These are phyloP conservation scores for Curvularia verruculosa DNA, from an alignment of 2,329 filamentous ascomycete genomes.

Conservation along the genomic window DNA sequence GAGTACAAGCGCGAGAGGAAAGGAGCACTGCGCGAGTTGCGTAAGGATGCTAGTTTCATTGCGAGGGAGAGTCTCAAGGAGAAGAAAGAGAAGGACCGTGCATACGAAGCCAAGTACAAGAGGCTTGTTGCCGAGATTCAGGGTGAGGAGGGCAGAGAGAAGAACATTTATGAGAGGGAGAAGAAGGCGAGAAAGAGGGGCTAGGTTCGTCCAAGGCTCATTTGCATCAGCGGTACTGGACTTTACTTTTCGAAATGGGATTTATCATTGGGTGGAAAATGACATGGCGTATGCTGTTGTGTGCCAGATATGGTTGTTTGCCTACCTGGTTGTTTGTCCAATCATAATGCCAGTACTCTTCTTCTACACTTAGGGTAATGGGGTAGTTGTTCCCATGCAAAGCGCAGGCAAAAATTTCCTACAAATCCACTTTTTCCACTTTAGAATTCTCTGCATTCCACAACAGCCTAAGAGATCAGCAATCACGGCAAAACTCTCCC, in stretches of 20 bases:
- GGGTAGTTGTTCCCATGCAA: background rate
- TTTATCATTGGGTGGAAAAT: background rate
- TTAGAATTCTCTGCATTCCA: background rate
- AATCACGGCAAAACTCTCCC: background rate
- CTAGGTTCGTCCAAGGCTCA: background rate
- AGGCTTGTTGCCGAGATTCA: slow-evolving; percentile 93
- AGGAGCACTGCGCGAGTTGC: slow-evolving; percentile 88
- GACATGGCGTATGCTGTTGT: background rate
- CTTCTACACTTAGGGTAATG: background rate
- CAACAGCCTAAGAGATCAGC: background rate
- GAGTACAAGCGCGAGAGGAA: slow-evolving; percentile 97
- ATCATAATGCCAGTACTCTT: background rate
- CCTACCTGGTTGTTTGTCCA: background rate
- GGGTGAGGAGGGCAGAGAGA: slow-evolving; percentile 84
- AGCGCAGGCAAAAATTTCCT: background rate
- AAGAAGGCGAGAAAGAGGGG: slow-evolving; percentile 70
- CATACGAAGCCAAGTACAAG: slow-evolving; percentile 97
- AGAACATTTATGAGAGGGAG: slow-evolving; percentile 88
- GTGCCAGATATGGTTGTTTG: background rate
- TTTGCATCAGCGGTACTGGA: too few relatives aligned
- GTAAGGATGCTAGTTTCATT: slow-evolving; percentile 95
- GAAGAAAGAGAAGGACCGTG: slow-evolving; percentile 91
- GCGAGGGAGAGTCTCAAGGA: slow-evolving; percentile 85
- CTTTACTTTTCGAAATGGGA: background rate
- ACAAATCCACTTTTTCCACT: background rate